Base-by-base conservation (phyloP, 768 basidiomycete genomes). In the Melanogaster broomeanus region DNA sequence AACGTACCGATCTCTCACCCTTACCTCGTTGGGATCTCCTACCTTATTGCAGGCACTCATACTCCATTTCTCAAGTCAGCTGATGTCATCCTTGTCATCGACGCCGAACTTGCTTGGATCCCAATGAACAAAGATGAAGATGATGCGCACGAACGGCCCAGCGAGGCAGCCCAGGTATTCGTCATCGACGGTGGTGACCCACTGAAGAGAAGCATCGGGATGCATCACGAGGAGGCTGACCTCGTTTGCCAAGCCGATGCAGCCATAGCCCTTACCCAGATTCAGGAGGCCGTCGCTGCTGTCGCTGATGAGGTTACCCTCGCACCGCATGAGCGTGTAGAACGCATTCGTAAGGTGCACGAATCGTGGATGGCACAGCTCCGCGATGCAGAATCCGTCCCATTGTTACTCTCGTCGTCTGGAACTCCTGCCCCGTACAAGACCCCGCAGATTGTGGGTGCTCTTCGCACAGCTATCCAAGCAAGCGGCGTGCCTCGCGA, bases 71-170 rank as follows among this genome's bases (percentile, higher is more conserved):
- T 88, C 19, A 68, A 70, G 28, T 65, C 67, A 21, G 84, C 85
- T 0, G 88, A 90, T 55, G 77, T 82, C 4, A 74, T 90, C 16
- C 66, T 90, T 9, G 69, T 87, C 16, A 52, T 90, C n/a, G 87
- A 89, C 50, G 74, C 73, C 8, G 84, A 85, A 53, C 68, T 87
- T 0, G 83, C 87, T 0, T 89, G 86, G 83, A 80, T 85, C 25
- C 76, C 81, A 2, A 70, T 61, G 40, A 72, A 77, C 47, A 75
- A 77, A 30, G 69, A 63, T 48, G 64, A 62, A 47, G 64, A 64
- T 3, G 65, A 64, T n/a, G 45, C 27, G 27, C 43, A 52, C 40
- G 64, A 66, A 34, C 64, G 66, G 44, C 83, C 85, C 0, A 59
- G 34, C 4, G 53, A 66, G 0, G 64, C 68, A 3, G 78, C 84